Evolutionary conservation across 1,139 yeast genomes (phyloP), one percentile per base, ranked within the genome.

Genomic region (Hemisphaericaspora xylofermentans): DNA sequence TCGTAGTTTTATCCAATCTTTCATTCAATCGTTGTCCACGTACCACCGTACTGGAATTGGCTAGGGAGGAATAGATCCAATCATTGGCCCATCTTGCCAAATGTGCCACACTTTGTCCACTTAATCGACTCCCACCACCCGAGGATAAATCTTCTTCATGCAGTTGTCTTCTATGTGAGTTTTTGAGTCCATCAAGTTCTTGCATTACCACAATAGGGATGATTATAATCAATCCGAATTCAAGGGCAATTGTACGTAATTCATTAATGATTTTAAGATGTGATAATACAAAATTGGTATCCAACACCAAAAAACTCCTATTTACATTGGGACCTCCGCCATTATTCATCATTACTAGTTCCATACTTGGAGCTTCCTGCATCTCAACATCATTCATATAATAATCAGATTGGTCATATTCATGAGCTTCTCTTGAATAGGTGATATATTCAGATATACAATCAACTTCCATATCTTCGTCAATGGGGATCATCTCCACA

Each of bases 121-220:
- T n/a, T 16, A 56, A 43, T 21, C 48, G 27, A 33, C 24, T 35
- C 44, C 22, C 38, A 18, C 7, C 39, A 44, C 4, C 49, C 47
- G 2, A n/a, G n/a, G n/a, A 19, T 19, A 19, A 5, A 6, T 19
- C 22, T 6, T 19, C 8, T 19, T 26, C 6, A 29, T 44, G 4
- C 6, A 4, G 12, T 18, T 4, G 13, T 6, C 3, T 19, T 46
- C 45, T 32, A 41, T 41, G 38, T 46, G 81, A 69, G 3, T 58
- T 64, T 56, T 89, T 89, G 43, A 89, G 66, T 0, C 91, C 93
- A 60, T 91, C 97, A 19, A 91, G 68, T 57, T 91, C 98, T 35
- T 68, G 71, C 29, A 88, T 66, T 2, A 85, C 94, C 1, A 82
- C 76, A 13, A 68, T 66, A 0, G 97, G 98, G 1, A 91, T 66